phyloP scores from a whole-genome alignment of 306 rosid genomes.

The Pyrus betulifolia region DNA sequence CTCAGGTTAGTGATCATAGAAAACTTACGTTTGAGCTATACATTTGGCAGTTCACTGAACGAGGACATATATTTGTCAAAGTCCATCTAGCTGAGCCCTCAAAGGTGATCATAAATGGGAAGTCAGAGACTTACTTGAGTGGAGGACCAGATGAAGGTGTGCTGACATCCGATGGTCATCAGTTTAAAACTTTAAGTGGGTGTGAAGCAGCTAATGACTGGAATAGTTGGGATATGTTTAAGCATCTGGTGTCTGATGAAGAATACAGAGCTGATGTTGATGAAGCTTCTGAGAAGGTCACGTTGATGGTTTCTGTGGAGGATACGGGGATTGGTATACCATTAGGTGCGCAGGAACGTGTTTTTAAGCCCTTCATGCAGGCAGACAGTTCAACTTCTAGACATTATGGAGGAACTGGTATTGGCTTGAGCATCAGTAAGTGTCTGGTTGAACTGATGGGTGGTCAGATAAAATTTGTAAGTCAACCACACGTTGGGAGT shows the following conservation, averaged over 20 bases:
- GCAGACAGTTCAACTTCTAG: slow-evolving; percentile 98
- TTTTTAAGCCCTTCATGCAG: slow-evolving; percentile 94
- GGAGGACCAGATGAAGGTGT: slow-evolving; percentile 52
- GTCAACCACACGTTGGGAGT: slow-evolving; percentile 82
- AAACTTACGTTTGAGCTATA: not conserved
- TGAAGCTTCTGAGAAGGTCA: slow-evolving; percentile 55
- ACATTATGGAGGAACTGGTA: slow-evolving; percentile 95
- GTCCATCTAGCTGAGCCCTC: slow-evolving; percentile 65
- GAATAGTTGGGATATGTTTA: slow-evolving; percentile 77
- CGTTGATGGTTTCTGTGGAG: slow-evolving; percentile 80
- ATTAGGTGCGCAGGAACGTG: slow-evolving; percentile 68
- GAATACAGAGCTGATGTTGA: slow-evolving; percentile 43
- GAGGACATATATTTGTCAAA: slow-evolving; percentile 87
- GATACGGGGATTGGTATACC: slow-evolving; percentile 98
- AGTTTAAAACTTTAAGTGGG: slow-evolving; percentile 75
- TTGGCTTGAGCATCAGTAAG: slow-evolving; percentile 95
- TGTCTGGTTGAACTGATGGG: slow-evolving; percentile 95
- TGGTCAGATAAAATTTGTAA: slow-evolving; percentile 71
- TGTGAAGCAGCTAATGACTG: slow-evolving; percentile 82
- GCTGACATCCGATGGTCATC: slow-evolving; percentile 35
- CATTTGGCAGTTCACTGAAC: slow-evolving; percentile 83
- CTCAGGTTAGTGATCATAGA: not conserved
- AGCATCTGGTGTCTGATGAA: slow-evolving; percentile 60
- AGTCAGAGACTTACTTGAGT: slow-evolving; percentile 37
- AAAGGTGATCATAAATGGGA: slow-evolving; percentile 37